Percentiles rank a stretch among this genome's conserved stretches.
These are phyloP conservation scores for Coccinonectria pachysandricola DNA, from an alignment of 2,329 filamentous ascomycete species.

Conservation along the genomic window DNA sequence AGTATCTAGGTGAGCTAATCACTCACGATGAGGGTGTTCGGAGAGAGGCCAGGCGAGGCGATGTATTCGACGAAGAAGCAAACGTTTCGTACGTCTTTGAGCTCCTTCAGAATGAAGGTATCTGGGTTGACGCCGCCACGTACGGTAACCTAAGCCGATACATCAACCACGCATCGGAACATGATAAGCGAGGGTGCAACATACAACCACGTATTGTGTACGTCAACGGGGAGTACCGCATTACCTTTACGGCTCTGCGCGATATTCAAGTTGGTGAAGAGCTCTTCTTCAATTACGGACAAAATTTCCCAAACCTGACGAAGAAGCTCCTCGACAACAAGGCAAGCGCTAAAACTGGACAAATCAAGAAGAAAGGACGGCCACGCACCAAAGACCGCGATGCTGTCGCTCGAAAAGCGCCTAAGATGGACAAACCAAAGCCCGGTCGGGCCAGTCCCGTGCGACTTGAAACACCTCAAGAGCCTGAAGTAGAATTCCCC, in stretches of 20 bases:
- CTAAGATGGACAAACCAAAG: slow-evolving; percentile 18
- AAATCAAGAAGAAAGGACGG: slow-evolving; percentile 18
- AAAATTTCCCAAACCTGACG: slow-evolving; percentile 53
- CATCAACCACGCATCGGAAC: slow-evolving; percentile 63
- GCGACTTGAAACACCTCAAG: slow-evolving; percentile 1
- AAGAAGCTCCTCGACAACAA: slow-evolving; percentile 31
- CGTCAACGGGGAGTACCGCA: slow-evolving; percentile 66
- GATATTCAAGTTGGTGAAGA: slow-evolving; percentile 64
- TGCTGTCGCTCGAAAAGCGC: slow-evolving; percentile 16
- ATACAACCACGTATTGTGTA: slow-evolving; percentile 56
- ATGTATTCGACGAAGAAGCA: slow-evolving; percentile 49
- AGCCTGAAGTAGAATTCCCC: slow-evolving; percentile 9
- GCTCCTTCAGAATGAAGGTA: slow-evolving; percentile 47
- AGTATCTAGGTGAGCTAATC: slow-evolving; percentile 73
- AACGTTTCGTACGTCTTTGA: slow-evolving; percentile 57
- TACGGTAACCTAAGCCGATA: slow-evolving; percentile 75
- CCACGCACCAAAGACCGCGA: slow-evolving; percentile 9
- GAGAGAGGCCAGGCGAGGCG: slow-evolving; percentile 49
- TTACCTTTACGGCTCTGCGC: slow-evolving; percentile 59
- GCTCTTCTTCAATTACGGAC: slow-evolving; percentile 72
- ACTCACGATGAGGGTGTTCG: slow-evolving; percentile 59
- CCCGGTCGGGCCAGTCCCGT: slow-evolving; percentile 9
- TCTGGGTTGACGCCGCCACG: slow-evolving; percentile 63
- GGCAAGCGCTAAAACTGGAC: slow-evolving; percentile 21
- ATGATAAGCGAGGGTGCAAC: slow-evolving; percentile 44